Conservation (phyloP, 305 asterid genomes). For the Fraxinus velutina region DNA sequence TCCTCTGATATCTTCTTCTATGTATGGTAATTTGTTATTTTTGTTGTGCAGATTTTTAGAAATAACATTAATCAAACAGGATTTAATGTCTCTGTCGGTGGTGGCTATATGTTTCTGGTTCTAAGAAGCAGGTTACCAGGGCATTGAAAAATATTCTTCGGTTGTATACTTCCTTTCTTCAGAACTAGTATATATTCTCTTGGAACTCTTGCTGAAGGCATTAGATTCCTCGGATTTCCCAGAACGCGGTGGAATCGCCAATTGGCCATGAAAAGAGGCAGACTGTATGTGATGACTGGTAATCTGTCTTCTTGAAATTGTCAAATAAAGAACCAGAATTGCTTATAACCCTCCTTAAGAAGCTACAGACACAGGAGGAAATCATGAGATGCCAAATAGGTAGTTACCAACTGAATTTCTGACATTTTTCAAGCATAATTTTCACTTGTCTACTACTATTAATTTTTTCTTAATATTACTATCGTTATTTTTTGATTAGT, state of each 20-base stretch:
- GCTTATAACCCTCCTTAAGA: conserved; percentile 51
- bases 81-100: neutral
- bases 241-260: conserved; percentile 30
- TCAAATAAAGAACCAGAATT: conserved; percentile 72
- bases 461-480: neutral
- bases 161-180: conserved; percentile 66
- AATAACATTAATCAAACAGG: neutral
- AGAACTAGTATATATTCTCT: conserved; percentile 57
- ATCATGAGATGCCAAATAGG: conserved; percentile 39
- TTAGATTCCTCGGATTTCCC: conserved; percentile 38
- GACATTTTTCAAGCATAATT: neutral
- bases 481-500: neutral
- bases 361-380: conserved; percentile 44
- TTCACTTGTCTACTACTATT: neutral
- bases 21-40: neutral
- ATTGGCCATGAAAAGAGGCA: conserved; percentile 22
- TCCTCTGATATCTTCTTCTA: no score
- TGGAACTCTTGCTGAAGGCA: conserved; percentile 65
- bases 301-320: conserved; percentile 56
- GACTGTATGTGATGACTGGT: conserved; percentile 58
- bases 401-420: conserved; percentile 17
- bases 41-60: neutral
- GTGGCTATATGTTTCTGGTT: conserved; percentile 44
- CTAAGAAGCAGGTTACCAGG: conserved; percentile 56
- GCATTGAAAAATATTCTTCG: conserved; percentile 53